Conservation (phyloP, 1,284 basidiomycete species). For the Heterobasidion parviporum region DNA sequence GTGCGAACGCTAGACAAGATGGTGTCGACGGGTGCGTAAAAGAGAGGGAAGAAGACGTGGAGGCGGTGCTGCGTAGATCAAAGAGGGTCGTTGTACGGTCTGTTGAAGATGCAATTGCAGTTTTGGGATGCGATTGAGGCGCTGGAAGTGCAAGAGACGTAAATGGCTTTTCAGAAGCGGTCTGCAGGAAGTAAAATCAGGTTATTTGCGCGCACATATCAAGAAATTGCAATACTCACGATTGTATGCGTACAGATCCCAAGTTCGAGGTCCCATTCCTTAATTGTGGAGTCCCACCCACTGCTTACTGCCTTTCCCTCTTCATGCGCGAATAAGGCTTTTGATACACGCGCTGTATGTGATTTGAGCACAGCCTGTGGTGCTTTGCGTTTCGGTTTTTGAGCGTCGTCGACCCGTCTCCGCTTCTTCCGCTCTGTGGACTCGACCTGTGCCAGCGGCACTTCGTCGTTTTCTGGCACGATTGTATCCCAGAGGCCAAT, state of each 20-base stretch:
- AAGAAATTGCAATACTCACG: constrained; percentile 31
- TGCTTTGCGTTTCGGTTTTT: constrained; percentile 44
- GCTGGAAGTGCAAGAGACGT: constrained; percentile 43
- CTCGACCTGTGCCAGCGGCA: constrained; percentile 31
- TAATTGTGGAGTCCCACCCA: constrained; percentile 70
- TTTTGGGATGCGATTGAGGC: constrained; percentile 23
- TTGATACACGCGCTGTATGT: constrained; percentile 67
- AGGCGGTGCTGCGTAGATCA: constrained; percentile 45
- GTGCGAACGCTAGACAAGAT: constrained; percentile 12
- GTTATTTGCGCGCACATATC: background rate
- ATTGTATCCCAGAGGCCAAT: constrained; percentile 73
- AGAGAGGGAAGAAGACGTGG: constrained; percentile 35
- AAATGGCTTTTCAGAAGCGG: constrained; percentile 64
- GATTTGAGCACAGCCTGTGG: constrained; percentile 63
- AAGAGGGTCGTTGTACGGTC: constrained; percentile 62
- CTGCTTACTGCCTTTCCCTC: constrained; percentile 50
- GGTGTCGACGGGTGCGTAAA: constrained; percentile 71
- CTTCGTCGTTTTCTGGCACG: constrained; percentile 56
- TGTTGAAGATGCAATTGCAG: constrained; percentile 52
- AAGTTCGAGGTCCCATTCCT: constrained; percentile 64
- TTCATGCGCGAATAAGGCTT: constrained; percentile 39
- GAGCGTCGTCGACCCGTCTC: constrained; percentile 30
- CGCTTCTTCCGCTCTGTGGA: constrained; percentile 46
- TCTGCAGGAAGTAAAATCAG: constrained; percentile 28
- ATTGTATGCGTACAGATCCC: constrained; percentile 62